phyloP scores from a whole-genome alignment of 371 early-diverging fungal species.

The Rhizomucor miehei region DNA sequence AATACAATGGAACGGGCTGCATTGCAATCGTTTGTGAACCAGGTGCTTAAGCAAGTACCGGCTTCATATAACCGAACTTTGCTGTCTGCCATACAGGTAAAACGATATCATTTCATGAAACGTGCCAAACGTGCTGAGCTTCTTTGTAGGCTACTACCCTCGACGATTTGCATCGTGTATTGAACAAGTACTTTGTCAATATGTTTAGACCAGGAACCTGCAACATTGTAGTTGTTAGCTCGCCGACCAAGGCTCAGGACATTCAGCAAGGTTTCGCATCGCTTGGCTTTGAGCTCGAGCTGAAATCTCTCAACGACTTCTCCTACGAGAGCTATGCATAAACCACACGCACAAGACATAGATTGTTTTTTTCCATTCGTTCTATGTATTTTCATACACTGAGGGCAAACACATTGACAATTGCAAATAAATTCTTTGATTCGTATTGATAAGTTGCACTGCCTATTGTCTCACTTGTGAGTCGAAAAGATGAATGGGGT shows the following conservation, averaged over 20 bases:
- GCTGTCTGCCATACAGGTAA: constrained; percentile 41
- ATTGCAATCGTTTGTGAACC: constrained; percentile 56
- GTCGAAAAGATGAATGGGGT: too few species aligned
- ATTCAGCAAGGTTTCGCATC: constrained; percentile 38
- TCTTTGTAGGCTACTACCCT: constrained; percentile 37
- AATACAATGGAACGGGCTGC: constrained; percentile 60
- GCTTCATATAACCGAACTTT: constrained; percentile 53
- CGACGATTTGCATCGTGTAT: constrained; percentile 37
- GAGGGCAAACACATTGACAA: constrained; percentile 64
- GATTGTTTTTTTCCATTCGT: neutral
- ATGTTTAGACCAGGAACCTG: constrained; percentile 53
- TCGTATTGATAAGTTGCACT: constrained; percentile 66
- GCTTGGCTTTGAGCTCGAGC: constrained; percentile 34
- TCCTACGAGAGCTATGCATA: constrained; percentile 3
- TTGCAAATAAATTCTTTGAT: constrained; percentile 65
- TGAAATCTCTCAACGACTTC: constrained; percentile 35
- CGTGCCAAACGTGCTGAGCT: neutral
- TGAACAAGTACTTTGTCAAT: constrained; percentile 49
- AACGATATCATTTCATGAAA: neutral
- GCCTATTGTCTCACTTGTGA: constrained; percentile 45
- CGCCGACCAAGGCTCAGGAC: constrained; percentile 51
- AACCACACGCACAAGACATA: too few species aligned
- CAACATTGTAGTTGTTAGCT: constrained; percentile 55
- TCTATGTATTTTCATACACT: constrained; percentile 24
- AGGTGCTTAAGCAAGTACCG: constrained; percentile 56